phyloP scores from a whole-genome alignment of 805 yeast species.

The Candida insectorum region DNA sequence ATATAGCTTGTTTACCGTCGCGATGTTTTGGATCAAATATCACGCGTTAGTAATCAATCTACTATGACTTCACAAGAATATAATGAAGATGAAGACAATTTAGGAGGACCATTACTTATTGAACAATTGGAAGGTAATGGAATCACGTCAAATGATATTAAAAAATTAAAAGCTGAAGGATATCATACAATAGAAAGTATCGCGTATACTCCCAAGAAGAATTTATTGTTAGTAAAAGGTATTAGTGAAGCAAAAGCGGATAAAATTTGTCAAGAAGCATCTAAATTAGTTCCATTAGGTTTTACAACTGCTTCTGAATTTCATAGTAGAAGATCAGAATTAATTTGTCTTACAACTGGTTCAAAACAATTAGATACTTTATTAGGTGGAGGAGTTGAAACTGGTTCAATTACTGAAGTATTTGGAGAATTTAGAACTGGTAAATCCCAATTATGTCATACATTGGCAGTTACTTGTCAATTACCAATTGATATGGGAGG shows the following conservation, averaged over 20 bases:
- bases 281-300: constrained; percentile 88
- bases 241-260: constrained; percentile 96
- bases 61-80: constrained; percentile 39
- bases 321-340: constrained; percentile 82
- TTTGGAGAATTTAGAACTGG: constrained; percentile 99
- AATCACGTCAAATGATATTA: constrained; percentile 72
- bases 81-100: constrained; percentile 34
- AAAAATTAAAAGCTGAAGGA: constrained; percentile 78
- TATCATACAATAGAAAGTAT: constrained; percentile 87
- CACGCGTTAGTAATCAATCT: neutral
- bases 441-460: constrained; percentile 94
- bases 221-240: constrained; percentile 76
- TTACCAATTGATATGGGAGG: constrained; percentile 96
- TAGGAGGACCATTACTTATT: constrained; percentile 39
- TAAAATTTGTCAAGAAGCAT: constrained; percentile 74
- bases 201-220: constrained; percentile 89
- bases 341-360: constrained; percentile 93
- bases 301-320: constrained; percentile 96
- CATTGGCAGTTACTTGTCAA: constrained; percentile 95
- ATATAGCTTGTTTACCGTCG: too few relatives aligned
- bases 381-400: constrained; percentile 94
- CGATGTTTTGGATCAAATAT: too few relatives aligned
- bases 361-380: constrained; percentile 90
- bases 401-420: constrained; percentile 94
- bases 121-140: constrained; percentile 74